Evolutionary conservation across 2,329 filamentous ascomycete genomes (phyloP), one percentile per base, ranked within the genome.

Genomic region (Diaporthe batatas): DNA sequence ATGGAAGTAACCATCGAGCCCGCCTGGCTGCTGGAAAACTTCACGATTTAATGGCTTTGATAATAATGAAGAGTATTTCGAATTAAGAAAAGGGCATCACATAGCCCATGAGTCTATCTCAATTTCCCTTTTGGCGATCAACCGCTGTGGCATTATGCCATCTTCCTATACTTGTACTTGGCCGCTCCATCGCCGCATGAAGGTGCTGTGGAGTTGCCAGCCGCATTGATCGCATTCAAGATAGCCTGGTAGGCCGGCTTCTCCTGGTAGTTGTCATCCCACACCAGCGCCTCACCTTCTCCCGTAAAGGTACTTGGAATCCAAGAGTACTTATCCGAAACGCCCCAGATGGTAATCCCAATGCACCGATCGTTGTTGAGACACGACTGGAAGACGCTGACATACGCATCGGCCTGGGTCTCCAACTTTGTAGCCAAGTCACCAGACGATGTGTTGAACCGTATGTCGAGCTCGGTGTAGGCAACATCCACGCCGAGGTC

Each of bases 391-490:
- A 84, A 81, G 11, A 81, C 80, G 53, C 77, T 74, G 47, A 78
- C 83, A 74, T 88, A 90, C 65, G 87, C 85, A 23, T 77, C 76
- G 0, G 84, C 84, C 80, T 91, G 89, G 34, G 42, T 11, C 3
- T n/a, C 68, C 42, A 62, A 11, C 42, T 70, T 70, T 6, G 83
- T 82, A 21, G 79, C 78, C 23, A 84, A 78, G 39, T 82, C 82
- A 7, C 47, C 47, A 39, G 47, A 53, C 1, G 81, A 77, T 1
- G 79, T 77, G 4, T 81, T 84, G 4, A 85, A 79, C 0, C 86
- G 80, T 29, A 89, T 83, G 75, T 89, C 87, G 10, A 89, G 80
- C 79, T 89, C 88, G 2, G 87, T 88, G 51, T 87, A 80, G 3
- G 85, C 85, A 1, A 87, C 84, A 42, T 89, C 87, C 1, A 89